A percentile compares a stretch with the other conserved stretches of the same genome.
These are phyloP conservation scores for Xylaria sp. DNA, from an alignment of 2,329 filamentous ascomycete species.

Conservation along the genomic window DNA sequence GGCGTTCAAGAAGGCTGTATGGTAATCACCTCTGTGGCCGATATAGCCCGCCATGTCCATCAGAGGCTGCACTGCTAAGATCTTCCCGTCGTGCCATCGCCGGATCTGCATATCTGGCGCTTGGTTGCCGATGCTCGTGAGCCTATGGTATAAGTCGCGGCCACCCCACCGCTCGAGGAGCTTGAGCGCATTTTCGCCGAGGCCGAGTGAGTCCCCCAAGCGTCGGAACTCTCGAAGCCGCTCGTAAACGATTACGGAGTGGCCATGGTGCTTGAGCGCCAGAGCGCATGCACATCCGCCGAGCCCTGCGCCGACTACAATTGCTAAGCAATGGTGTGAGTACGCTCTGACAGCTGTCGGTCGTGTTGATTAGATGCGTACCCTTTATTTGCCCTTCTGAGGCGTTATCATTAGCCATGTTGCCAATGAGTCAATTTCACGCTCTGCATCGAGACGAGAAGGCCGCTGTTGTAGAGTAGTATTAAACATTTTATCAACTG, in stretches of 20 bases:
- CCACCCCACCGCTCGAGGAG: conserved; percentile 59
- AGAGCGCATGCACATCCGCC: conserved; percentile 62
- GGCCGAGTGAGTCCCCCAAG: conserved; percentile 58
- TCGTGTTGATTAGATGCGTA: conserved; percentile 4
- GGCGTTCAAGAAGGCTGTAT: conserved; percentile 55
- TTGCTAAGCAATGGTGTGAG: conserved; percentile 49
- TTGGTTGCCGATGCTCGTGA: conserved; percentile 60
- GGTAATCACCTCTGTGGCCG: conserved; percentile 58
- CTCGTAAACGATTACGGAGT: conserved; percentile 57
- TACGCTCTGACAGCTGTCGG: neutral
- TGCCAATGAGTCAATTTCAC: neutral
- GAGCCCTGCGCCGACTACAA: conserved; percentile 62
- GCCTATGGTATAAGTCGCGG: conserved; percentile 49
- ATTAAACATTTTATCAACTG: neutral
- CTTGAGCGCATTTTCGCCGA: conserved; percentile 60
- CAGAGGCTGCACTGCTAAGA: conserved; percentile 58
- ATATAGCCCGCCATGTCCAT: conserved; percentile 64
- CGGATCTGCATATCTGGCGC: conserved; percentile 60
- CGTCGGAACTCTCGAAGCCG: conserved; percentile 57
- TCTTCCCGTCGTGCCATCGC: conserved; percentile 59
- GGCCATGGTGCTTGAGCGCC: conserved; percentile 59
- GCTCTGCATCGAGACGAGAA: neutral
- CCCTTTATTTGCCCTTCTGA: conserved; percentile 25
- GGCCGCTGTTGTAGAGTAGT: conserved; percentile 1
- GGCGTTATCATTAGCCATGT: conserved; percentile 14